Evolutionary conservation across 371 early-diverging fungal genomes (phyloP).

Genomic region (Zopfochytrium polystomum): DNA sequence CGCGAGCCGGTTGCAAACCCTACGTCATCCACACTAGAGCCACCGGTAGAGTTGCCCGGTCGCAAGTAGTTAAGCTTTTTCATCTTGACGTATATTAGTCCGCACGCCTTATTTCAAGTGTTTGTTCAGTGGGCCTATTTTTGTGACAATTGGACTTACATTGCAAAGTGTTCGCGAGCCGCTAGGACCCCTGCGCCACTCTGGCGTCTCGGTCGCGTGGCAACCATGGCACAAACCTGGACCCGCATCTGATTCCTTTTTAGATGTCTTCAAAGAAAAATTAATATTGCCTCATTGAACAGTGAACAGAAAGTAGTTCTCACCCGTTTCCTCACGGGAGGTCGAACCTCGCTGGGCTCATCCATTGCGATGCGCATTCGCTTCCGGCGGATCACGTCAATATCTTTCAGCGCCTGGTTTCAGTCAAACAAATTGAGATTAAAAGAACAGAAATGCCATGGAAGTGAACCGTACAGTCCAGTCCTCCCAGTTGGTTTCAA

Average conservation of each 20-base stretch:
- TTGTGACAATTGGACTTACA: constrained; percentile 6
- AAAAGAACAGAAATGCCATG: not conserved
- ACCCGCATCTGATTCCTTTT: constrained; percentile 1
- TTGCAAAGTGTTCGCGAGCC: constrained; percentile 7
- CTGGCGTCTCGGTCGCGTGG: constrained; percentile 3
- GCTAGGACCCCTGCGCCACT: constrained; percentile 2
- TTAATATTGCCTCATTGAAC: not conserved
- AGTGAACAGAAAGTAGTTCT: not conserved
- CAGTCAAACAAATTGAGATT: not conserved
- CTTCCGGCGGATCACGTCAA: constrained; percentile 1
- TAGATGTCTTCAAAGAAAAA: not conserved
- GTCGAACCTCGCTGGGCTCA: constrained; percentile 1
- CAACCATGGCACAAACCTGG: constrained; percentile 7
- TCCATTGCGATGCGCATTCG: constrained; percentile 1
- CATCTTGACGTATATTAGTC: not conserved
- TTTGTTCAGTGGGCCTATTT: no score
- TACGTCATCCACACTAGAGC: no score
- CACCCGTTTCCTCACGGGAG: constrained; percentile 1
- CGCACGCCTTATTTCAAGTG: not conserved
- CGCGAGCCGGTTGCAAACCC: no score
- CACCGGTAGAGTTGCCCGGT: no score
- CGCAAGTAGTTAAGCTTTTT: no score
- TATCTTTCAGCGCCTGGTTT: not conserved
- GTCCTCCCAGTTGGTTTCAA: not conserved
- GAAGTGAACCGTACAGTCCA: not conserved